These are phyloP conservation scores for Leccinum broughii DNA, from an alignment of 768 basidiomycete genomes.

Conservation along the genomic window DNA sequence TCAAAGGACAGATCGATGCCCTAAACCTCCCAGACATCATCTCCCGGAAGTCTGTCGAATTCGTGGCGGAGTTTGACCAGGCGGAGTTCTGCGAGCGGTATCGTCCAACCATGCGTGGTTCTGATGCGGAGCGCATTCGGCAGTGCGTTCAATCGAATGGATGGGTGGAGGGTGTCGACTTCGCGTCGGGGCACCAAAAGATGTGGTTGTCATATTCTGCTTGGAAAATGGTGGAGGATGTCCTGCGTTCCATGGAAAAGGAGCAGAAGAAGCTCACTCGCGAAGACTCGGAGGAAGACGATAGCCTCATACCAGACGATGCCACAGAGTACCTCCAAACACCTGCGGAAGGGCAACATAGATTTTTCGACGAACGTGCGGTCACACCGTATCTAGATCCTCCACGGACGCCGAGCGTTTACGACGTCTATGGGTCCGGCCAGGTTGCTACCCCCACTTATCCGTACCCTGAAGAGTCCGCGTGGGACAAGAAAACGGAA, in stretches of 20 bases:
- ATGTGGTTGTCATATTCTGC: constrained; percentile 57
- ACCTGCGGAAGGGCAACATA: constrained; percentile 30
- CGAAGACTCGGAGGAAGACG: constrained; percentile 47
- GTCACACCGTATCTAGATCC: constrained; percentile 32
- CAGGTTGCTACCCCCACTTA: constrained; percentile 27
- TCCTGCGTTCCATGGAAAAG: constrained; percentile 50
- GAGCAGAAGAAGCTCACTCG: constrained; percentile 43
- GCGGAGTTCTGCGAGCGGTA: constrained; percentile 54
- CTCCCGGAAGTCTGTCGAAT: constrained; percentile 49
- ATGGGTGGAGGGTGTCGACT: constrained; percentile 58
- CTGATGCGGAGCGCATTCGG: constrained; percentile 47
- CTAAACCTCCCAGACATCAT: constrained; percentile 56
- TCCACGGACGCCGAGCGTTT: constrained; percentile 31
- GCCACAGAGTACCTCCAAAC: constrained; percentile 41
- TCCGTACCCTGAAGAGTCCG: constrained; percentile 35
- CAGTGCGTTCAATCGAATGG: constrained; percentile 51
- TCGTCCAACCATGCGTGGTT: constrained; percentile 49
- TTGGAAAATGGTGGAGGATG: constrained; percentile 65
- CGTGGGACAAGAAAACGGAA: constrained; percentile 46
- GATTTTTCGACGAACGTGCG: constrained; percentile 34
- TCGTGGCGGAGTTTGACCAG: constrained; percentile 49
- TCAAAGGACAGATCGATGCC: constrained; percentile 55
- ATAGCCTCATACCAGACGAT: constrained; percentile 43
- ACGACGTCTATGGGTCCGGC: constrained; percentile 25
- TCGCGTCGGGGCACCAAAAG: constrained; percentile 49